Base-by-base conservation (phyloP, 2,329 filamentous ascomycete species). In the Fusarium sp. region DNA sequence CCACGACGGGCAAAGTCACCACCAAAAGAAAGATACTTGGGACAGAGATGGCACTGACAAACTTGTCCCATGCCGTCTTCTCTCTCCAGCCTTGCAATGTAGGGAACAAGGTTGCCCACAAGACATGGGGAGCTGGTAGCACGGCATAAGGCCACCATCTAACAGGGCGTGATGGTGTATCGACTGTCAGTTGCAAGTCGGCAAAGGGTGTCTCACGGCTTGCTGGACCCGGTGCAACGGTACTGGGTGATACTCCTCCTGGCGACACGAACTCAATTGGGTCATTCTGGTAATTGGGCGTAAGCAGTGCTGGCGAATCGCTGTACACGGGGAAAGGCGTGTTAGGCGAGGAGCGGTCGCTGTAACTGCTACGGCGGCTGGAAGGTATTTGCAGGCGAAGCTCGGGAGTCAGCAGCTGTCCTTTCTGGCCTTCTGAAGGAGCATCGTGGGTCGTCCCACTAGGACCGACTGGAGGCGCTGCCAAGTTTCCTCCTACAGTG, bases 11-110 rank as follows among this genome's bases (percentile, higher is more conserved):
- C 9, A 99, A 82, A 1, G 96, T 99, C 52, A 96, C 90, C 2
- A 96, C 96, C 8, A 99, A 86, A 5, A 98, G 84, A 71, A 99
- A 94, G 42, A 99, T 94, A 76, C 93, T 97, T 2, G 95, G 94
- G n/a, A 94, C 92, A 12, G 95, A 95, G 42, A 97, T 87, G 16
- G 96, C 77, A 46, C 94, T 96, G 53, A 98, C 84, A 49, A 95
- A 83, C 78, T 93, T 95, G 77, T 96, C 95, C 90, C 92, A 94
- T n/a, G 92, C 82, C n/a, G 86, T 90, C 82, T 98, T 98, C 33
- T 93, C 89, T 47, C 83, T 85, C 94, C 96, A 99, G 32, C 88
- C 91, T 72, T 91, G 92, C 35, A 99, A 83, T 0, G 96, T 98
- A 2, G 96, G 96, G 75, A 98, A 97, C 1, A 99, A 83, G 0